A percentile compares a stretch with the other conserved stretches of the same genome.
These are phyloP conservation scores for Penicillium psychrofluorescens DNA, from an alignment of 495 filamentous ascomycete genomes.

Conservation along the genomic window DNA sequence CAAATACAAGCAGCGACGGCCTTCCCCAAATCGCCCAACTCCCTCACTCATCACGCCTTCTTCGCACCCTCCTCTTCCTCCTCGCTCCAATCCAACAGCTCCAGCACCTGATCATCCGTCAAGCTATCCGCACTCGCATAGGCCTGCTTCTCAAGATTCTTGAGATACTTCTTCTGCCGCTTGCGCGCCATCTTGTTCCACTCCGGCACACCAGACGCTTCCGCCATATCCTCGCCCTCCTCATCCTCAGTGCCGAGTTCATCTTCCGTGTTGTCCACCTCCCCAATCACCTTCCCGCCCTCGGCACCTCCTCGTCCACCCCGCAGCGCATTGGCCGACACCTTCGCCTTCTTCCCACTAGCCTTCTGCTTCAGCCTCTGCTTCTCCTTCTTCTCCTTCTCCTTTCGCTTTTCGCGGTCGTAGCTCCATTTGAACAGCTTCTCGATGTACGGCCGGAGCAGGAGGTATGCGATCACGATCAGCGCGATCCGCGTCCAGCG, in stretches of 20 bases:
- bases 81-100: conserved; percentile 57
- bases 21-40: background rate
- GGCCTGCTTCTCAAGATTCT: conserved; percentile 40
- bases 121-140: conserved; percentile 38
- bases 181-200: conserved; percentile 50
- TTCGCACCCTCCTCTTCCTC: conserved; percentile 24
- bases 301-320: conserved; percentile 37
- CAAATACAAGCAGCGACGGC: conserved; percentile 3
- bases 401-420: conserved; percentile 48
- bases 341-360: conserved; percentile 48
- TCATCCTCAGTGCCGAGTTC: conserved; percentile 49
- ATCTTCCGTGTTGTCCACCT: conserved; percentile 40
- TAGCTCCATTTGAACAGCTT: conserved; percentile 45
- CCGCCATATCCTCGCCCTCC: conserved; percentile 37
- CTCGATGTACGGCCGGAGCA: conserved; percentile 60
- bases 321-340: conserved; percentile 55
- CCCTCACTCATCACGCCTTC: conserved; percentile 3
- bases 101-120: conserved; percentile 52
- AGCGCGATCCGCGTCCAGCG: conserved; percentile 57
- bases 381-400: conserved; percentile 40
- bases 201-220: conserved; percentile 40
- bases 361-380: conserved; percentile 25
- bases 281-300: conserved; percentile 35
- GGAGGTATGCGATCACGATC: conserved; percentile 53
- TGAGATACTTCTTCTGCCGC: conserved; percentile 55